These are phyloP conservation scores for Prunella vulgaris DNA, from an alignment of 257 asterid species.

Conservation along the genomic window DNA sequence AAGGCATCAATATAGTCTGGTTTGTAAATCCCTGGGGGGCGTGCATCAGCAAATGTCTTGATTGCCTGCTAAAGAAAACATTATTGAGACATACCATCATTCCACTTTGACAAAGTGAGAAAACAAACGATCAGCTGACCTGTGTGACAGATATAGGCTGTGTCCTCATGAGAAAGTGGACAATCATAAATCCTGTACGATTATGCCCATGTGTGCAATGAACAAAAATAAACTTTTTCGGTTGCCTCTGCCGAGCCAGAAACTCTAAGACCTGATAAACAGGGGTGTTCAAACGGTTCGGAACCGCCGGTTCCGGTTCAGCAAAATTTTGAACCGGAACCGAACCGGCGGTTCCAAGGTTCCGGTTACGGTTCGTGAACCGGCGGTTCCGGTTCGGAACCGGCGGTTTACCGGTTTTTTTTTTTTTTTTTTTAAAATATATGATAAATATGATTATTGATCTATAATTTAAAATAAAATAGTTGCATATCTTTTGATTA, in stretches of 20 bases:
- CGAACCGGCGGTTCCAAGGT: no score
- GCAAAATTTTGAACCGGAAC: no score
- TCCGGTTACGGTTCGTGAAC: no score
- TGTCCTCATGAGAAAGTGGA: constrained; percentile 93
- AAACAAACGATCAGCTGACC: constrained; percentile 40
- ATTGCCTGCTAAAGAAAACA: constrained; percentile 56
- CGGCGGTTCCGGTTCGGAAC: no score
- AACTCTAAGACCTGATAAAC: constrained; percentile 76
- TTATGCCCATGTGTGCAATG: constrained; percentile 99
- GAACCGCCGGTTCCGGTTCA: no score
- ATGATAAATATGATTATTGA: no score
- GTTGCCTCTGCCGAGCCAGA: constrained; percentile 64
- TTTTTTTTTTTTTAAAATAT: no score
- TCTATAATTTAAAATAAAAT: no score
- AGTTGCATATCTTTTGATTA: no score
- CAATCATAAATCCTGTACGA: constrained; percentile 95
- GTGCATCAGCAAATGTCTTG: constrained; percentile 75
- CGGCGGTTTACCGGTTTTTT: no score
- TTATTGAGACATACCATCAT: constrained; percentile 7
- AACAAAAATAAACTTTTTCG: constrained; percentile 72
- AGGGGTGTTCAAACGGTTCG: no score
- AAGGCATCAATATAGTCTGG: constrained; percentile 83
- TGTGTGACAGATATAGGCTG: constrained; percentile 67
- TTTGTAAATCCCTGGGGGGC: constrained; percentile 97
- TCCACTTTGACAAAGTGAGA: constrained; percentile 12